Evolutionary conservation across 768 basidiomycete genomes (phyloP), one percentile per base, ranked within the genome.

Genomic region (Neoboletus brunneissimus): DNA sequence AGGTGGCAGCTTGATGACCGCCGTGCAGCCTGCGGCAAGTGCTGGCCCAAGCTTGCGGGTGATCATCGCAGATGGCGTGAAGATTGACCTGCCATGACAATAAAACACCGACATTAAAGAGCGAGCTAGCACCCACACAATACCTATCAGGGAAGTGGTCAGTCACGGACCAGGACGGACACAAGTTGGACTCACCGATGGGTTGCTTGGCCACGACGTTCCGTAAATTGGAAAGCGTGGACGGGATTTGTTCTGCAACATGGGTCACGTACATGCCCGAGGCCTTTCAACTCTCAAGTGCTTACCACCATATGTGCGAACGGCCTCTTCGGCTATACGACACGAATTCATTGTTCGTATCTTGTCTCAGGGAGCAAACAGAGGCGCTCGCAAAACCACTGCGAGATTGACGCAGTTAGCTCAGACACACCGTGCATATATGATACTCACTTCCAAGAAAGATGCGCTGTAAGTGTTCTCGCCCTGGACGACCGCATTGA

Each of bases 131-230:
- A 58, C 77, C 42, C 69, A 82, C 80, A 81, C 79, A 32, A 81
- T 78, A 58, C 80, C 79, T 81, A 57, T 41, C 35, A 4, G 51
- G 49, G 15, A 41, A 25, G 13, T 23, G 7, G 38, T 61, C 8
- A 46, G 51, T n/a, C 20, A 50, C 2, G 16, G 11, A 41, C 15
- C 13, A 68, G 77, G 76, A 78, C 77, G 74, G 64, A 74, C 72
- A 76, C 37, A 32, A n/a, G n/a, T 44, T 22, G 22, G 2, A 73
- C 81, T 59, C 66, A 87, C 91, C 91, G 57, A 91, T 74, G 16
- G 96, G 96, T 68, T 99, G 97, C 74, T 96, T 96, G 62, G 98
- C 87, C 9, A 91, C 89, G 29, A 98, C 73, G 68, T 94, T 94
- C 48, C 96, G 87, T 8, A 85, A 73, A 49, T 81, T 81, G 2